Evolutionary conservation across 139 green algal genomes (phyloP), one percentile per base, ranked within the genome.

Genomic region (Monoraphidium neglectum): DNA sequence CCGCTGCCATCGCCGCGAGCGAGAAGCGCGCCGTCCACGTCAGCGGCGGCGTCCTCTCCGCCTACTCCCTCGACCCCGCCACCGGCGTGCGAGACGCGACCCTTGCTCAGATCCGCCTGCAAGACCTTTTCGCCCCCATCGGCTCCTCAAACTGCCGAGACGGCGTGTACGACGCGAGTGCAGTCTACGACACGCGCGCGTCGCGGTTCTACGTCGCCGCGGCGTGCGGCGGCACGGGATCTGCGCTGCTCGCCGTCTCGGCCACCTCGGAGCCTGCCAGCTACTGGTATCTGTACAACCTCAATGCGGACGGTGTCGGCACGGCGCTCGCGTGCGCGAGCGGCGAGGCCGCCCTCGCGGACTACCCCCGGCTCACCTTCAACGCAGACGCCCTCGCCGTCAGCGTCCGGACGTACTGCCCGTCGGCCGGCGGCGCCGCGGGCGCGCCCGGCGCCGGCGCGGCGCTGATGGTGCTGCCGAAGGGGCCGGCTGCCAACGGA

Each of bases 271-370:
- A 77, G 21, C 32, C 72, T 8, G 43, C 33, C 8, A 37, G 40
- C 43, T 32, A 32, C 26, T 77, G 72, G 72, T 77, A 70, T 77
- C 57, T 77, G 40, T 70, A 49, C 59, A 60, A 33, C 10, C 46
- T 77, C 8, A 60, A 70, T n/a, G 72, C 72, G 21, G 72, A 77
- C 68, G 72, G 60, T 10, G 59, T 47, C 0, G 46, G 35, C 60
- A 71, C 28, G 1, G 61, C 59, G 24, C 72, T 77, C 4, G 72
- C 72, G 12, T 77, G 72, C 47, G 46, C 24, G 1, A 6, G 6
- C 12, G 24, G 16, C 2, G 72, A 77, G 43, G 43, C 43, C 8
- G 72, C 72, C 10, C 1, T 77, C 1, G 59, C 70, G 5, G 72
- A 77, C 43, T 77, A 77, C 61, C 68, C 60, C 2, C 72, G 68